Conservation (phyloP, 768 basidiomycete genomes). For the Lyophyllum shimeji region DNA sequence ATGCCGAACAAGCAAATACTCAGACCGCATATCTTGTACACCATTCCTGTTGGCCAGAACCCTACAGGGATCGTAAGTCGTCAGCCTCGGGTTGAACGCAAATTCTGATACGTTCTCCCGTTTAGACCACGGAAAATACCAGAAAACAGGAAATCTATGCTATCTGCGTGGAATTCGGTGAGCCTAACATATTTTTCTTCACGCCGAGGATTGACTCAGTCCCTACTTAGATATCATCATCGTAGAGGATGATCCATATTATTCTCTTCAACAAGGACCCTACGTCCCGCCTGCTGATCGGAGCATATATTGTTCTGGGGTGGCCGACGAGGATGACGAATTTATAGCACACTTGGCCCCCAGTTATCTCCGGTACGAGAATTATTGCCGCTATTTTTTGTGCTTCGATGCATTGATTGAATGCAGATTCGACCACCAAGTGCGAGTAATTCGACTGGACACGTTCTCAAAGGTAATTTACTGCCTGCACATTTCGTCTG, state of each 20-base stretch:
- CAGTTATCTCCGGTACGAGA: constrained; percentile 52
- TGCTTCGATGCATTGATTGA: background rate
- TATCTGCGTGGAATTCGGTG: constrained; percentile 81
- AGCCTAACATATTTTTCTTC: background rate
- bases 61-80: constrained; percentile 68
- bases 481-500: background rate
- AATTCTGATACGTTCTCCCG: background rate
- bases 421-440: constrained; percentile 67
- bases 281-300: constrained; percentile 40
- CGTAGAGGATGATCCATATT: constrained; percentile 83
- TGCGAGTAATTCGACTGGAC: constrained; percentile 82
- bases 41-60: constrained; percentile 82
- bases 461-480: constrained; percentile 67
- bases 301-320: background rate
- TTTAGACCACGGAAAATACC: constrained; percentile 55
- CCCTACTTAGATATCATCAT: constrained; percentile 60
- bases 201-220: background rate
- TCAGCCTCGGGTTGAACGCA: background rate
- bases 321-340: constrained; percentile 35
- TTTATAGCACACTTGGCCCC: constrained; percentile 61
- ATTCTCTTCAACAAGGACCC: constrained; percentile 63
- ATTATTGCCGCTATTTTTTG: background rate
- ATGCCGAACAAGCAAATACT: background rate
- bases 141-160: constrained; percentile 81
- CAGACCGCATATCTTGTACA: constrained; percentile 74